A percentile compares a stretch with the other conserved stretches of the same genome.
Conservation (phyloP, 1,284 basidiomycete species). For the Ganoderma lucidum region DNA sequence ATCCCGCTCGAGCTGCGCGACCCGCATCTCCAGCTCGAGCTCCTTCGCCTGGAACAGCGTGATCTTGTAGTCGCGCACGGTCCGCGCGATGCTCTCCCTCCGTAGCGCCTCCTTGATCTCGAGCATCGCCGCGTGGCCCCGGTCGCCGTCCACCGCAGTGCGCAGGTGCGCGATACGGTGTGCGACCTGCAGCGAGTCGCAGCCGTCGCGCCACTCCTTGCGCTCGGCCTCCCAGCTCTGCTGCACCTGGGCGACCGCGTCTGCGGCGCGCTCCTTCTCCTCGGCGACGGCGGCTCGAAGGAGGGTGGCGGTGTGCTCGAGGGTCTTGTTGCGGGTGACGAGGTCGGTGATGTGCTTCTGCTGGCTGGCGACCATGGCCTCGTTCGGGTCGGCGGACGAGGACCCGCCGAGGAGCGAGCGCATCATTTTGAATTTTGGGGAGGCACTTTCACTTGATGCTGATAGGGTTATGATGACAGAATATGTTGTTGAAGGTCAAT, state of each 20-base stretch:
- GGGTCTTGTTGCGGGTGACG: constrained; percentile 65
- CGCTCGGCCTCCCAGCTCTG: constrained; percentile 61
- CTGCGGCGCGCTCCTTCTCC: constrained; percentile 54
- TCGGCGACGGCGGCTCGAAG: constrained; percentile 38
- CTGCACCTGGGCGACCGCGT: constrained; percentile 52
- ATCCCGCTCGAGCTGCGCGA: constrained; percentile 44
- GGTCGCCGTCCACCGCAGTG: constrained; percentile 58
- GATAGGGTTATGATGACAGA: neutral
- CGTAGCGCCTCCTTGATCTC: constrained; percentile 60
- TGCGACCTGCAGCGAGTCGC: constrained; percentile 65
- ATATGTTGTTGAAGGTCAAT: no score
- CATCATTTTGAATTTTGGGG: constrained; percentile 27
- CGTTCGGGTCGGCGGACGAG: constrained; percentile 49
- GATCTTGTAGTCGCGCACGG: constrained; percentile 70
- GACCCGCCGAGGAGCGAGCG: constrained; percentile 34
- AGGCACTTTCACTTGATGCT: neutral
- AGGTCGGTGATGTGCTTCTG: constrained; percentile 73
- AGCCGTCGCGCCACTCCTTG: constrained; percentile 64
- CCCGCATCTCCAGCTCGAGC: constrained; percentile 57
- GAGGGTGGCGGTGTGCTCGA: constrained; percentile 62
- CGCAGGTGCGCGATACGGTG: constrained; percentile 71
- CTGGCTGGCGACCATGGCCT: constrained; percentile 61
- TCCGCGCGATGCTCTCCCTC: constrained; percentile 59
- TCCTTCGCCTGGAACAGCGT: constrained; percentile 70
- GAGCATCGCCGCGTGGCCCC: constrained; percentile 55